phyloP scores from a whole-genome alignment of 169 alveolate genomes.

The Cyclospora cayetanensis region DNA sequence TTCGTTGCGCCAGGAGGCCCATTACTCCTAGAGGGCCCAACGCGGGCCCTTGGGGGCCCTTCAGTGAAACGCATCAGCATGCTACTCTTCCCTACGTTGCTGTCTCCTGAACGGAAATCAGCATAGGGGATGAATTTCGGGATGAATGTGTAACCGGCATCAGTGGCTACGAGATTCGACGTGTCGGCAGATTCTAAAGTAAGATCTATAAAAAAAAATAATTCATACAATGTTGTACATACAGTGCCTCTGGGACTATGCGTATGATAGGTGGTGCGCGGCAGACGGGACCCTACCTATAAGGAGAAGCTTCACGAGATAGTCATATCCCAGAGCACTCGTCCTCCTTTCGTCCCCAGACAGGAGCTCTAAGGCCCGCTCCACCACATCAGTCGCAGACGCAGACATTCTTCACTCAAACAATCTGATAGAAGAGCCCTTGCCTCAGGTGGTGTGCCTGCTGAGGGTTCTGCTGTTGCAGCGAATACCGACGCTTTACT shows the following conservation, averaged over 20 bases:
- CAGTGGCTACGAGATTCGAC: too few species aligned
- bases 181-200: too few species aligned
- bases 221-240: too few species aligned
- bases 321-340: slow-evolving; percentile 40
- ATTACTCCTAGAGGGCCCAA: not conserved
- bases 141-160: too few species aligned
- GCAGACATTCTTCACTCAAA: not conserved
- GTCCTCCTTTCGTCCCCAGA: not conserved
- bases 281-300: slow-evolving; percentile 29
- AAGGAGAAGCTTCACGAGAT: slow-evolving; percentile 34
- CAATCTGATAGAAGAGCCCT: not conserved
- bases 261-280: too few species aligned
- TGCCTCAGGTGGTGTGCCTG: not conserved
- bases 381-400: not conserved
- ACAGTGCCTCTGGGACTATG: too few species aligned
- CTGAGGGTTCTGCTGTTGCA: slow-evolving; percentile 18
- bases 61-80: slow-evolving; percentile 23
- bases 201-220: too few species aligned
- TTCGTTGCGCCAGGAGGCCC: too few species aligned
- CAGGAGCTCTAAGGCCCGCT: not conserved
- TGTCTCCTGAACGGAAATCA: too few species aligned
- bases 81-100: slow-evolving; percentile 51
- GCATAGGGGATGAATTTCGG: too few species aligned
- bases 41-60: not conserved
- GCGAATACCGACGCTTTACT: too few species aligned